Conservation (phyloP, 2,329 filamentous ascomycete species). For the Pyricularia sp. region DNA sequence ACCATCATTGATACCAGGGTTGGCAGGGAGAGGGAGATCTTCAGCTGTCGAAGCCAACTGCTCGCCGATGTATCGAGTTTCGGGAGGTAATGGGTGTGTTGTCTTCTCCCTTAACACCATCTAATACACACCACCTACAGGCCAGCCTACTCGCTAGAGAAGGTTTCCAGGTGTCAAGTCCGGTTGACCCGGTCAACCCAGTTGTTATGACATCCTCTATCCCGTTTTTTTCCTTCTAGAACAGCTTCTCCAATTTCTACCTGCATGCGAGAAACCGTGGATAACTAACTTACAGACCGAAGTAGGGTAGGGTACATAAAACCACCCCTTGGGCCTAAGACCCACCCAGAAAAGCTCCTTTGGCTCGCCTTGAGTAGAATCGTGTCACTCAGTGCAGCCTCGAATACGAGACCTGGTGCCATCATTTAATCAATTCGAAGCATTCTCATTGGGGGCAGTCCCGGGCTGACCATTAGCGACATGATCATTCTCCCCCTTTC, state of each 20-base stretch:
- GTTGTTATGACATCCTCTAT: background rate
- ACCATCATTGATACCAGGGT: background rate
- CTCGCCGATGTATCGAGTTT: background rate
- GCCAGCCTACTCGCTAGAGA: background rate
- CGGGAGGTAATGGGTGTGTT: background rate
- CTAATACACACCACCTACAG: background rate
- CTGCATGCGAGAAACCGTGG: background rate
- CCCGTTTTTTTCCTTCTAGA: background rate
- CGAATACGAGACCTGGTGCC: conserved; percentile 1
- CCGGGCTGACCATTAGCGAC: background rate
- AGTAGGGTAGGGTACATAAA: background rate
- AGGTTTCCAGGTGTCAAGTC: background rate
- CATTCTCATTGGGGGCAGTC: background rate
- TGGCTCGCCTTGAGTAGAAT: background rate
- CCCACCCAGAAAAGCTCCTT: background rate
- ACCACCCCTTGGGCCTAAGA: background rate
- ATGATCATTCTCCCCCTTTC: background rate
- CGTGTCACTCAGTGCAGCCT: background rate
- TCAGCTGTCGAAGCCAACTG: background rate
- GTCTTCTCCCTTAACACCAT: background rate
- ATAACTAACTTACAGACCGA: background rate
- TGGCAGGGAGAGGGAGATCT: too few relatives aligned
- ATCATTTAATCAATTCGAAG: background rate
- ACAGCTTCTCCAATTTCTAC: background rate
- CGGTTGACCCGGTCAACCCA: background rate